Conservation (phyloP, 345 rosid species). For the Gossypium turneri region DNA sequence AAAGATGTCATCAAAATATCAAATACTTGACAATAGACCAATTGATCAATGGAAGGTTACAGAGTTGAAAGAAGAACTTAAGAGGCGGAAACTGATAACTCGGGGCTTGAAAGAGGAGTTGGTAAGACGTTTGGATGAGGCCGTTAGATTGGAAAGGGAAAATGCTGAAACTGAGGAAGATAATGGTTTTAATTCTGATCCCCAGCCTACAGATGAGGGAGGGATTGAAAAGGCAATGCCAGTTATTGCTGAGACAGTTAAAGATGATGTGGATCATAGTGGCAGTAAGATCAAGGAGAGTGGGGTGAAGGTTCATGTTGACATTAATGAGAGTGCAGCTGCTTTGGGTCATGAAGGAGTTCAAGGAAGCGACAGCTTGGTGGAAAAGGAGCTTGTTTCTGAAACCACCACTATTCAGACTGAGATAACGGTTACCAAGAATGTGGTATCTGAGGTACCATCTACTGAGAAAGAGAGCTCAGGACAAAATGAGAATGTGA, state of each 20-base stretch:
- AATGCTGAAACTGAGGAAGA: slow-evolving; percentile 24
- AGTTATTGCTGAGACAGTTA: slow-evolving; percentile 22
- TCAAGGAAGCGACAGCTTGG: slow-evolving; percentile 9
- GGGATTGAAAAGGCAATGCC: slow-evolving; percentile 27
- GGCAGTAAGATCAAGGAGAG: slow-evolving; percentile 24
- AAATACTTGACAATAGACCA: slow-evolving; percentile 62
- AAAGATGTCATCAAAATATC: slow-evolving; percentile 69
- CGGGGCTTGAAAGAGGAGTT: slow-evolving; percentile 88
- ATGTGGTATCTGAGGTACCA: slow-evolving; percentile 31
- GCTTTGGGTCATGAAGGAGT: slow-evolving; percentile 24
- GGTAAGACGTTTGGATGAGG: slow-evolving; percentile 76
- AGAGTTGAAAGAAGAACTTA: slow-evolving; percentile 94
- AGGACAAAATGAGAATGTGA: slow-evolving; percentile 37
- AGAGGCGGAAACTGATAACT: slow-evolving; percentile 53
- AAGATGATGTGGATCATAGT: slow-evolving; percentile 8
- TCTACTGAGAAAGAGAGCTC: slow-evolving; percentile 33
- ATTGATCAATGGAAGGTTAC: slow-evolving; percentile 93
- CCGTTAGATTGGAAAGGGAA: slow-evolving; percentile 62
- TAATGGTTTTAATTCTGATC: slow-evolving; percentile 23
- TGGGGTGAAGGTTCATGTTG: slow-evolving; percentile 37
- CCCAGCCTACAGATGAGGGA: slow-evolving; percentile 17
- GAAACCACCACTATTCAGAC: slow-evolving; percentile 23
- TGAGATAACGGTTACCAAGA: slow-evolving; percentile 23
- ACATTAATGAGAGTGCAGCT: slow-evolving; percentile 35
- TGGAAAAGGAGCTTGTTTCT: slow-evolving; percentile 24